Evolutionary conservation across 176 grass and related monocot species (phyloP).

Genomic region (Secale cereale): DNA sequence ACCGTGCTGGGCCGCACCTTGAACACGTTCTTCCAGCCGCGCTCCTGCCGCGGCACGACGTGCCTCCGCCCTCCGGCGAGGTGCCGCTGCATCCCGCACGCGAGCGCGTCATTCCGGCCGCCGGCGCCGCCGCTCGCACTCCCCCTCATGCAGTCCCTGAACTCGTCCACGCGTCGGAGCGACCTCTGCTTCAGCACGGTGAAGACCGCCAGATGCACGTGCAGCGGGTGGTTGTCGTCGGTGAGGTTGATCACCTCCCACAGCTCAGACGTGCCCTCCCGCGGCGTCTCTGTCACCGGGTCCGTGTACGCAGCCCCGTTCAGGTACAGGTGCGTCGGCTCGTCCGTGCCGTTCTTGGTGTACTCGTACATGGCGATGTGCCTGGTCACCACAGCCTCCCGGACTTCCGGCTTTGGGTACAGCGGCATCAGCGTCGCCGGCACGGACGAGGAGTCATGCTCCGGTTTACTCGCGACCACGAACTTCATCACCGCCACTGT

Average conservation of each 20-base stretch:
- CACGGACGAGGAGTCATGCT: conserved; percentile 36
- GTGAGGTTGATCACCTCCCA: conserved; percentile 97
- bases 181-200: conserved; percentile 44
- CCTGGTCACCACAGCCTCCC: conserved; percentile 21
- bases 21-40: conserved; percentile 94
- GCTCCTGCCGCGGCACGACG: conserved; percentile 43
- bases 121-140: conserved; percentile 15
- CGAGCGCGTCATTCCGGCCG: conserved; percentile 45
- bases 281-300: conserved; percentile 78
- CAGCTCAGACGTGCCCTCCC: conserved; percentile 61
- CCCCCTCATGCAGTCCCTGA: conserved; percentile 60
- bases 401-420: conserved; percentile 23
- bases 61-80: conserved; percentile 12
- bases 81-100: conserved; percentile 37
- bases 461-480: conserved; percentile 23
- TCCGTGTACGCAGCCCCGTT: conserved; percentile 61
- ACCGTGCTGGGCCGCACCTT: conserved; percentile 60
- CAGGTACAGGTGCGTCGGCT: conserved; percentile 89
- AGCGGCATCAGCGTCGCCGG: conserved; percentile 35
- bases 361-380: conserved; percentile 89
- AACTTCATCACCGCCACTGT: conserved; percentile 68
- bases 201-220: conserved; percentile 72
- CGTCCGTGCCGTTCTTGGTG: conserved; percentile 42
- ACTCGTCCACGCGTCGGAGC: conserved; percentile 44
- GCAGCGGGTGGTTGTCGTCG: conserved; percentile 88